A percentile compares a stretch with the other conserved stretches of the same genome.
These are phyloP conservation scores for Colletotrichum spinosum DNA, from an alignment of 2,329 filamentous ascomycete species.

Conservation along the genomic window DNA sequence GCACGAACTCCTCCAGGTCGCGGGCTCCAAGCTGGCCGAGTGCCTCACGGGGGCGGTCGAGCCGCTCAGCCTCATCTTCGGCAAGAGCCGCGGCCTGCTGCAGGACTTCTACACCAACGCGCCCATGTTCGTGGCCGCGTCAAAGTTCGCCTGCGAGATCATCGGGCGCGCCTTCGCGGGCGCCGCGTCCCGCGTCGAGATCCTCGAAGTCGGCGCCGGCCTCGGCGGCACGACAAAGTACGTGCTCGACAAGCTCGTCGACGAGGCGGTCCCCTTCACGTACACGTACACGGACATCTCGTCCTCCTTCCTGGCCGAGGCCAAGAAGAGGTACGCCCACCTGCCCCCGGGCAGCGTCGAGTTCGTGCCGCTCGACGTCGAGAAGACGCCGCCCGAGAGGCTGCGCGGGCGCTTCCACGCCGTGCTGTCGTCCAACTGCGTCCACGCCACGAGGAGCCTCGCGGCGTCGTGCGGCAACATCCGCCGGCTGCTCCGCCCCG, in stretches of 20 bases:
- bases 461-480: background rate
- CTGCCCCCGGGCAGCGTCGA: conserved; percentile 38
- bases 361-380: conserved; percentile 36
- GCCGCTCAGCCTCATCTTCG: conserved; percentile 53
- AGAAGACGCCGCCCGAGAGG: conserved; percentile 7
- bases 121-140: conserved; percentile 39
- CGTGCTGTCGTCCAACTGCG: conserved; percentile 8
- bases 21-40: conserved; percentile 49
- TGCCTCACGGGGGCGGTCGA: conserved; percentile 52
- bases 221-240: conserved; percentile 54
- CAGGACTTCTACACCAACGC: conserved; percentile 50
- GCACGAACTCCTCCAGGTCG: conserved; percentile 46
- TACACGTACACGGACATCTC: conserved; percentile 59
- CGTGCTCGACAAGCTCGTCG: conserved; percentile 44
- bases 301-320: conserved; percentile 43
- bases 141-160: conserved; percentile 32
- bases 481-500: background rate
- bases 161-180: conserved; percentile 37
- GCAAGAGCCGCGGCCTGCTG: conserved; percentile 42
- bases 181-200: conserved; percentile 42
- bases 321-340: conserved; percentile 41
- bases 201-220: conserved; percentile 57
- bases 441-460: conserved; percentile 10
- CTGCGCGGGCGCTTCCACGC: background rate
- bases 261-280: conserved; percentile 41